Evolutionary conservation across 2,329 filamentous ascomycete species (phyloP).

Genomic region (Dactylonectria estremocensis): DNA sequence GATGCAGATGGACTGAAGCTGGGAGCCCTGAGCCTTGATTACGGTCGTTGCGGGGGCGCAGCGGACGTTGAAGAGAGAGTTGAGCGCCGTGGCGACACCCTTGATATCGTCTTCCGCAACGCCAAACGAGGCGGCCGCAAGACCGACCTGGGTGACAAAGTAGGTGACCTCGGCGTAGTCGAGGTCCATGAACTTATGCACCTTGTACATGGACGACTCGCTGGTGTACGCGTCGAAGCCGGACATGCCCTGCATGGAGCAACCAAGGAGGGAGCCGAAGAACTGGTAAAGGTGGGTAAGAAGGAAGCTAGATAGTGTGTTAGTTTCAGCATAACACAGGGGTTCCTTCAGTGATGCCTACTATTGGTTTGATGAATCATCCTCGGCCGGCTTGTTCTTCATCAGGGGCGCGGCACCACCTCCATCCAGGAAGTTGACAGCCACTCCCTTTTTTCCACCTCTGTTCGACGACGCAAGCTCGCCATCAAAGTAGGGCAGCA

Average conservation of each 20-base stretch:
- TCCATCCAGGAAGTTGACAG: conserved; percentile 74
- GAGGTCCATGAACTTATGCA: conserved; percentile 74
- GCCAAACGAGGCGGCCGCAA: conserved; percentile 71
- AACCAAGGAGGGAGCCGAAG: conserved; percentile 72
- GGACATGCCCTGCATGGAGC: conserved; percentile 64
- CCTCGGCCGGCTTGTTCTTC: conserved; percentile 69
- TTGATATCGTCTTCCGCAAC: conserved; percentile 68
- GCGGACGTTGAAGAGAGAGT: conserved; percentile 64
- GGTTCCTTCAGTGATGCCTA: conserved; percentile 49
- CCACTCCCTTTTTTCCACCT: conserved; percentile 59
- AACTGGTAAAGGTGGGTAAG: conserved; percentile 75
- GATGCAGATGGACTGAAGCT: conserved; percentile 71
- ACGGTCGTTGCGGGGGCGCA: conserved; percentile 64
- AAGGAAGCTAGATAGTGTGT: conserved; percentile 59
- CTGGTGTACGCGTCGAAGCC: conserved; percentile 67
- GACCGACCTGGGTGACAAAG: conserved; percentile 72
- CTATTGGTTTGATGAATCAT: conserved; percentile 69
- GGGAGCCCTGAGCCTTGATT: conserved; percentile 60
- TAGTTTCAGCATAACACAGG: neutral
- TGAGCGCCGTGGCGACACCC: conserved; percentile 65
- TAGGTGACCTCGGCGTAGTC: conserved; percentile 66
- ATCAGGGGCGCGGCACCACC: conserved; percentile 69
- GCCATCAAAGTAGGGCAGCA: conserved; percentile 74
- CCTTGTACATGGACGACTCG: conserved; percentile 63
- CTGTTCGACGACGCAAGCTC: conserved; percentile 68